Conservation (phyloP, 1,139 yeast species). For the Candida mesenterica region DNA sequence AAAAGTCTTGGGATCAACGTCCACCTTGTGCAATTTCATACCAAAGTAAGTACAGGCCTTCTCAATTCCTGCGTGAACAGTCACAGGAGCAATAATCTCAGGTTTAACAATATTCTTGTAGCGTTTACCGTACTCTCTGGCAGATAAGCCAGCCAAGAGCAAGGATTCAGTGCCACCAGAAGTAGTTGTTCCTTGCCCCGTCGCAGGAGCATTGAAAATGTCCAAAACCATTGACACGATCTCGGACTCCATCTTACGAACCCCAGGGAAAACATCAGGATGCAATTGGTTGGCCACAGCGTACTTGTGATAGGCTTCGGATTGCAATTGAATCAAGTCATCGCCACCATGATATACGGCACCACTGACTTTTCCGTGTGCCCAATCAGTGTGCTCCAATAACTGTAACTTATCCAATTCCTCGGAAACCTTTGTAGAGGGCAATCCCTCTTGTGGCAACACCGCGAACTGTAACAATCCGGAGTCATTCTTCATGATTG, state of each 20-base stretch:
- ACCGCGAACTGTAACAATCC: constrained; percentile 44
- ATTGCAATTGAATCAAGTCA: constrained; percentile 67
- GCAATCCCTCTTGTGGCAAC: constrained; percentile 60
- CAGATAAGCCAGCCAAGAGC: constrained; percentile 81
- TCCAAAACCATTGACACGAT: constrained; percentile 87
- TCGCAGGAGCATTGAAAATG: constrained; percentile 70
- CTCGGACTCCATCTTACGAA: constrained; percentile 94
- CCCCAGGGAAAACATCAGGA: constrained; percentile 96
- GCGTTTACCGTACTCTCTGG: constrained; percentile 62
- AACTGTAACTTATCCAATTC: constrained; percentile 50
- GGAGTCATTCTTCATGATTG: constrained; percentile 52
- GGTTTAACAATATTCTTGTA: constrained; percentile 66
- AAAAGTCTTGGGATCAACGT: constrained; percentile 64
- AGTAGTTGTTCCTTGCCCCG: constrained; percentile 86
- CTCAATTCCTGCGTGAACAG: constrained; percentile 94
- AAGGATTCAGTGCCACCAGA: constrained; percentile 98
- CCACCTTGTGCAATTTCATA: constrained; percentile 80
- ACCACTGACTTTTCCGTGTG: constrained; percentile 82
- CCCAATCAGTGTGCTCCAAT: constrained; percentile 75
- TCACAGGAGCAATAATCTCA: constrained; percentile 84
- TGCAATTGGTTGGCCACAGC: constrained; percentile 92
- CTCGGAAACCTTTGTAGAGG: constrained; percentile 37
- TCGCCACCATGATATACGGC: constrained; percentile 96
- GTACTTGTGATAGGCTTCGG: constrained; percentile 71
- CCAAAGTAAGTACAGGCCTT: constrained; percentile 92